These are phyloP conservation scores for Rutstroemia sp. DNA, from an alignment of 2,329 filamentous ascomycete genomes.

Conservation along the genomic window DNA sequence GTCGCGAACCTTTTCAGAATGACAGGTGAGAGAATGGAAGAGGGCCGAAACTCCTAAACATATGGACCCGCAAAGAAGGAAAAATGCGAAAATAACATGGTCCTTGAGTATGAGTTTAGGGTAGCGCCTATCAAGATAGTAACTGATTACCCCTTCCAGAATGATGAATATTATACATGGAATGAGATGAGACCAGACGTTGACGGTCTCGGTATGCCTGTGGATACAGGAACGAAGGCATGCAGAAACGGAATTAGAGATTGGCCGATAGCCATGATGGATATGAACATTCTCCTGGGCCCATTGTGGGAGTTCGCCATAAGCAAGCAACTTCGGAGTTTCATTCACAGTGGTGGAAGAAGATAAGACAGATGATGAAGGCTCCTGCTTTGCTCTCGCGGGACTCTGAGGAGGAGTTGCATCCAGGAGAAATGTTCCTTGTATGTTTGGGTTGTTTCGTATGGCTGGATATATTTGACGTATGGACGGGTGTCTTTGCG, in stretches of 20 bases:
- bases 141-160: slow-evolving; percentile 25
- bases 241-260: slow-evolving; percentile 30
- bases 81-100: slow-evolving; percentile 34
- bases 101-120: slow-evolving; percentile 31
- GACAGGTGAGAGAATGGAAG: slow-evolving; percentile 36
- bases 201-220: slow-evolving; percentile 37
- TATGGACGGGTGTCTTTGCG: no score
- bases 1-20: slow-evolving; percentile 31
- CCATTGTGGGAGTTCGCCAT: slow-evolving; percentile 35
- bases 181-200: slow-evolving; percentile 39
- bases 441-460: background rate
- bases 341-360: background rate
- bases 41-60: slow-evolving; percentile 34
- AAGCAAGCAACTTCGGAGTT: background rate
- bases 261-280: slow-evolving; percentile 36
- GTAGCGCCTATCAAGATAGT: slow-evolving; percentile 27
- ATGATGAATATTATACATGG: slow-evolving; percentile 34
- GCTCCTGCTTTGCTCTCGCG: background rate
- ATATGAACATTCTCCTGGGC: slow-evolving; percentile 37
- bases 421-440: slow-evolving; percentile 3
- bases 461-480: background rate
- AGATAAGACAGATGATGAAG: background rate
- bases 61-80: slow-evolving; percentile 30
- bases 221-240: slow-evolving; percentile 36
- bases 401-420: slow-evolving; percentile 3